Conservation (phyloP, 768 basidiomycete genomes). For the Kwoniella sp. region DNA sequence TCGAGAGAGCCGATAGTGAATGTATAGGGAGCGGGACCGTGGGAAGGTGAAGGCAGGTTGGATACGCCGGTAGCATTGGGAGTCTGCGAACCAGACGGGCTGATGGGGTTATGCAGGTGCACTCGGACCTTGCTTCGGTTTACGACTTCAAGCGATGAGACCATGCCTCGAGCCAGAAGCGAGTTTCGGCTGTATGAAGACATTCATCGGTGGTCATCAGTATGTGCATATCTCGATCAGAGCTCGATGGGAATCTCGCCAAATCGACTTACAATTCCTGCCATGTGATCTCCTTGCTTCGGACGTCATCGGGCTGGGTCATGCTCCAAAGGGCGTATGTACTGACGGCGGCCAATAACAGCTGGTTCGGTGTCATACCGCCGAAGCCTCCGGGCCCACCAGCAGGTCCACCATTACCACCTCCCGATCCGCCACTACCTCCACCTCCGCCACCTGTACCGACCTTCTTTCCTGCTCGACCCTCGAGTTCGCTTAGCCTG, state of each 20-base stretch:
- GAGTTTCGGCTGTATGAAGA: constrained; percentile 67
- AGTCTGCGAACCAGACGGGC: constrained; percentile 46
- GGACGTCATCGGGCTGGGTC: constrained; percentile 41
- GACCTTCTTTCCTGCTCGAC: constrained; percentile 42
- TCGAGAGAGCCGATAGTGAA: constrained; percentile 99
- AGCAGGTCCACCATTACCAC: constrained; percentile 37
- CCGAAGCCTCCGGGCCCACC: constrained; percentile 32
- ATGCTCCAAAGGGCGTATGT: constrained; percentile 49
- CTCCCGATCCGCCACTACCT: constrained; percentile 38
- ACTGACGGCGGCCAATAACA: constrained; percentile 48
- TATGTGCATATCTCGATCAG: background rate
- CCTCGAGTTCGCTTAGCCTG: constrained; percentile 41
- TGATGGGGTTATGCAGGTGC: constrained; percentile 76
- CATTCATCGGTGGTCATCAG: too few species aligned
- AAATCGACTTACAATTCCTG: constrained; percentile 73
- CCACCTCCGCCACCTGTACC: constrained; percentile 47
- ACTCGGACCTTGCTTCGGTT: constrained; percentile 89
- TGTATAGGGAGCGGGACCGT: constrained; percentile 63
- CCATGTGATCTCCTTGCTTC: constrained; percentile 92
- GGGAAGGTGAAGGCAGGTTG: constrained; percentile 47
- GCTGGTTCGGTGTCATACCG: constrained; percentile 52
- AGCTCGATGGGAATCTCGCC: background rate
- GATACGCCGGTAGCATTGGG: constrained; percentile 29
- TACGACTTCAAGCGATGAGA: constrained; percentile 88
- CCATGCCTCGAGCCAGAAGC: constrained; percentile 93